phyloP scores from a whole-genome alignment of 371 early-diverging fungal genomes.

The Mortierella sp. region DNA sequence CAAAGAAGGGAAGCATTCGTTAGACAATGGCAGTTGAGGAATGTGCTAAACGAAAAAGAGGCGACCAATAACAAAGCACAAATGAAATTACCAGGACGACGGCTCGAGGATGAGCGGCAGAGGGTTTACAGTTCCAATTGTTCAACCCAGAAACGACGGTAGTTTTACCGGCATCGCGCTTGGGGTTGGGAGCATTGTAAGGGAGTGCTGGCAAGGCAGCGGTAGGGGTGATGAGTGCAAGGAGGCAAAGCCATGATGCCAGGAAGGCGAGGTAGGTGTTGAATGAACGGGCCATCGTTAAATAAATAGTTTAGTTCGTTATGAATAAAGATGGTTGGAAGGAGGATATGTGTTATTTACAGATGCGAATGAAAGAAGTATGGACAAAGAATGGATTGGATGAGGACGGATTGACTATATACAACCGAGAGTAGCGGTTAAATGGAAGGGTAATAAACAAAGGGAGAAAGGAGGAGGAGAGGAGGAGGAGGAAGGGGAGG shows the following conservation, averaged over 20 bases:
- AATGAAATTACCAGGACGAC: conserved; percentile 15
- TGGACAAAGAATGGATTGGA: not conserved
- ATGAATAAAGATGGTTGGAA: not conserved
- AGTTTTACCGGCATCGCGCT: conserved; percentile 10
- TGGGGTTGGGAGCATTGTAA: conserved; percentile 22
- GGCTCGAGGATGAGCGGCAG: conserved; percentile 16
- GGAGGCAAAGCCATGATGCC: not conserved
- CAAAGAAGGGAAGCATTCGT: not conserved
- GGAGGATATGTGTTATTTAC: not conserved
- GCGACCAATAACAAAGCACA: not conserved
- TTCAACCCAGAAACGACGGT: conserved; percentile 21
- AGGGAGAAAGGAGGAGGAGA: not conserved
- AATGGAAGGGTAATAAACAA: not conserved
- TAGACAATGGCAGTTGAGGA: not conserved
- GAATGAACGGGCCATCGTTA: conserved; percentile 11
- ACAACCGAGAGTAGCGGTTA: conserved; percentile 2
- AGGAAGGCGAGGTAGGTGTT: conserved; percentile 1
- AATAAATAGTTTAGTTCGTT: not conserved
- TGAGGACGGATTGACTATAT: conserved; percentile 15
- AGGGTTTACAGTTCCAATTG: conserved; percentile 18
- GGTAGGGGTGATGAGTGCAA: not conserved
- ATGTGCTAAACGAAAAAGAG: not conserved
- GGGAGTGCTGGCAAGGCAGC: conserved; percentile 16
- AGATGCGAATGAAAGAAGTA: not conserved
- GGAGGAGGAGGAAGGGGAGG: not conserved